Percentiles rank a stretch among this genome's conserved stretches.
phyloP scores from a whole-genome alignment of 352 stramenopile species.

The Phytophthora ohioensis region DNA sequence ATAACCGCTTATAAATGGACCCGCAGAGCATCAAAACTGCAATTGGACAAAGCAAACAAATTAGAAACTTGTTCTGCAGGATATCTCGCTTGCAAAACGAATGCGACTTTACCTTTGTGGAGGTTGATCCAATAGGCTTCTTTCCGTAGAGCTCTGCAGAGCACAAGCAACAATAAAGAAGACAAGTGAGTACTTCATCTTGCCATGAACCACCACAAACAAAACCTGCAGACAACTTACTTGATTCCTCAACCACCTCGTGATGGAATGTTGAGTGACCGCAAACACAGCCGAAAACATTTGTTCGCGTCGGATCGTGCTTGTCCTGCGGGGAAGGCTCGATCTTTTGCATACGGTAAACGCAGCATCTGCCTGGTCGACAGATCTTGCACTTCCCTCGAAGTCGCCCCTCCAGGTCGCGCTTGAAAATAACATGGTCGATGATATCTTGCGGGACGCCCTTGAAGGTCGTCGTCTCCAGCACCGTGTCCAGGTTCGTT shows the following conservation, averaged over 20 bases:
- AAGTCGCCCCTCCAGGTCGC: constrained; percentile 67
- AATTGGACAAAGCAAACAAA: constrained; percentile 2
- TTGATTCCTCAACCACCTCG: constrained; percentile 77
- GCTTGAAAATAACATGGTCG: constrained; percentile 82
- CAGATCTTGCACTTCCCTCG: constrained; percentile 84
- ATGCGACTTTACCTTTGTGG: constrained; percentile 53
- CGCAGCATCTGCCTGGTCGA: constrained; percentile 67
- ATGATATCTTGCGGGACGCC: constrained; percentile 81
- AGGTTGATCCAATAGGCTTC: constrained; percentile 60
- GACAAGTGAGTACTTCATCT: constrained; percentile 16
- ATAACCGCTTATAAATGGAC: constrained; percentile 52
- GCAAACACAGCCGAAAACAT: constrained; percentile 63
- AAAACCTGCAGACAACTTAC: constrained; percentile 44
- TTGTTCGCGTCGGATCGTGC: constrained; percentile 32
- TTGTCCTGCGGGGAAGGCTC: constrained; percentile 41
- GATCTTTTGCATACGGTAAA: constrained; percentile 67
- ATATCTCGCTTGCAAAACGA: not conserved
- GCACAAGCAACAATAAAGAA: not conserved
- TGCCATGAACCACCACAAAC: not conserved
- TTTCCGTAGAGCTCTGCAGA: constrained; percentile 72
- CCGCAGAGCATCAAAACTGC: constrained; percentile 67
- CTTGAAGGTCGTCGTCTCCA: constrained; percentile 78
- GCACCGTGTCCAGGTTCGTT: constrained; percentile 68
- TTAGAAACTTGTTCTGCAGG: constrained; percentile 8
- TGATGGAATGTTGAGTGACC: constrained; percentile 82